A percentile compares a stretch with the other conserved stretches of the same genome.
These are phyloP conservation scores for Acanthamoeba rhysodes DNA, from an alignment of 208 protist species.

Conservation along the genomic window DNA sequence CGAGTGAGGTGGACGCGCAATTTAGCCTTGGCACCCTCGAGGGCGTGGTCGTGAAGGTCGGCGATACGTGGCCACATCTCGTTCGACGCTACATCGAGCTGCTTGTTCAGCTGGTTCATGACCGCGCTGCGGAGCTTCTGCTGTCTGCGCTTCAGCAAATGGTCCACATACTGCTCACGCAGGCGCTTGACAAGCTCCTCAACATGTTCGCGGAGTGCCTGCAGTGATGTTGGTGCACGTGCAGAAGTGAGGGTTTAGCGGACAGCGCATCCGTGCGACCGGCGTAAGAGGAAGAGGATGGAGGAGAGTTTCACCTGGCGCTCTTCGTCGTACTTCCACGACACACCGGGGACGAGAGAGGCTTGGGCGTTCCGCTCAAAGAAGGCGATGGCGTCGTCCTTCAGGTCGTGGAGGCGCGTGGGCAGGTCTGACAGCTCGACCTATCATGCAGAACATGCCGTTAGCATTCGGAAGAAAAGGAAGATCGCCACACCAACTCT, in stretches of 20 bases:
- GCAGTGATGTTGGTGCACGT: background rate
- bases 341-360: conserved; percentile 52
- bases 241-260: too few species aligned
- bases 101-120: conserved; percentile 60
- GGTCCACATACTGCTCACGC: conserved; percentile 51
- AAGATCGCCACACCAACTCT: background rate
- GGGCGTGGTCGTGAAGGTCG: conserved; percentile 1
- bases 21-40: background rate
- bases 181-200: conserved; percentile 63
- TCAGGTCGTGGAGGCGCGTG: background rate
- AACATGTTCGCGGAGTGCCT: background rate
- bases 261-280: too few species aligned
- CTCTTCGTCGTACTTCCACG: conserved; percentile 67
- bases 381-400: conserved; percentile 72
- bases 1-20: background rate
- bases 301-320: conserved; percentile 1
- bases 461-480: too few species aligned
- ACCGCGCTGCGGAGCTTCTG: conserved; percentile 10
- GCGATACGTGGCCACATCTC: conserved; percentile 55
- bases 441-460: background rate
- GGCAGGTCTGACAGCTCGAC: conserved; percentile 71
- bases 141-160: conserved; percentile 33
- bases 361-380: conserved; percentile 56
- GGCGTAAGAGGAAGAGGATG: background rate
- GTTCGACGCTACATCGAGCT: background rate